These are phyloP conservation scores for Botrytis fabae DNA, from an alignment of 2,329 filamentous ascomycete species.

Conservation along the genomic window DNA sequence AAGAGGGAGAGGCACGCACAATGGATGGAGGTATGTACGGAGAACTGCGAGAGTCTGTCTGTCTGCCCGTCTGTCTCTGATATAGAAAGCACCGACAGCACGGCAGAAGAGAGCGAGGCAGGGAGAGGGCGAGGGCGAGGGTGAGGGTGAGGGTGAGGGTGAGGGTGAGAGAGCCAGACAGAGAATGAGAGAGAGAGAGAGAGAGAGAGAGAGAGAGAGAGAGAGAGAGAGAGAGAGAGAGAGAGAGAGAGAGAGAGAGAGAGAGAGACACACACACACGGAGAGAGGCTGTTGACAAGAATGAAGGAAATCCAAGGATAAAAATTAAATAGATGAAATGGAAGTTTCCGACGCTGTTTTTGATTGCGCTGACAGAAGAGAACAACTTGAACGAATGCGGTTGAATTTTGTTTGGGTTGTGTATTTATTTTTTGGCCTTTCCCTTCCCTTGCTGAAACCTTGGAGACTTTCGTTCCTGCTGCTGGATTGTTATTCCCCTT, in stretches of 20 bases:
- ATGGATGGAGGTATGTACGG: neutral
- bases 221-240: neutral
- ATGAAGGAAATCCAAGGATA: neutral
- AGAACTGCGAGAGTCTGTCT: neutral
- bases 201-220: too few species aligned
- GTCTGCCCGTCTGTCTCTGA: neutral
- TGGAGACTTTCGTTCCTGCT: neutral
- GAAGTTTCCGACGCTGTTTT: constrained; percentile 5
- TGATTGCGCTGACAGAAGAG: constrained; percentile 1
- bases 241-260: neutral
- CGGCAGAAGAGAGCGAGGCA: neutral
- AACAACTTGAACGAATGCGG: neutral
- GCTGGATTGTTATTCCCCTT: neutral
- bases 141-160: too few species aligned
- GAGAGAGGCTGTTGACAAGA: constrained; percentile 11
- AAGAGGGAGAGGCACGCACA: neutral
- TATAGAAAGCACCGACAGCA: neutral
- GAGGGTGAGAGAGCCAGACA: too few species aligned
- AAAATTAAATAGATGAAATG: constrained; percentile 2
- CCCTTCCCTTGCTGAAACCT: neutral
- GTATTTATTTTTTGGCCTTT: neutral
- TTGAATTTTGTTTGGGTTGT: neutral
- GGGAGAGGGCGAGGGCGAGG: neutral
- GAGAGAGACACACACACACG: neutral
- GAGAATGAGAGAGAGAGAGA: too few species aligned